A percentile compares a stretch with the other conserved stretches of the same genome.
Conservation (phyloP, 225 moss, liverwort and hornwort genomes). For the Physcomitrium patens region DNA sequence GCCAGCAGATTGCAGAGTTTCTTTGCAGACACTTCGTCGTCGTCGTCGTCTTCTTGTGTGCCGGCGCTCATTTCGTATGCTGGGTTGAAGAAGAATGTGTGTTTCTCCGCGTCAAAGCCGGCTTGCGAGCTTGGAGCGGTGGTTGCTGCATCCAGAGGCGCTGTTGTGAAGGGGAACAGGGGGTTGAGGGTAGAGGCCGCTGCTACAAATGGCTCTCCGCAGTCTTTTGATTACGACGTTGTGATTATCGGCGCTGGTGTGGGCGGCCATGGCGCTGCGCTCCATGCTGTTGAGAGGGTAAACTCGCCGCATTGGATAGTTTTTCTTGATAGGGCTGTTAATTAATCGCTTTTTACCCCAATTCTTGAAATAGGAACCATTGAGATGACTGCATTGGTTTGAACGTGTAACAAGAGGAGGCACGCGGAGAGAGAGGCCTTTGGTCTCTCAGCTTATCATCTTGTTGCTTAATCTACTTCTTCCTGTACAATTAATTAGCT, state of each 20-base stretch:
- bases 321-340: not conserved
- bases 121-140: slow-evolving; percentile 10
- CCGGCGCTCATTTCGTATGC: slow-evolving; percentile 40
- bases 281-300: slow-evolving; percentile 94
- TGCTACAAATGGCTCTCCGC: slow-evolving; percentile 60
- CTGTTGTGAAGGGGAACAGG: slow-evolving; percentile 21
- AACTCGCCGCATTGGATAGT: not conserved
- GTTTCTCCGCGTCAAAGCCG: not conserved
- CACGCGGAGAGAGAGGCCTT: no score
- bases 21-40: slow-evolving; percentile 16
- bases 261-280: slow-evolving; percentile 95
- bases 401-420: no score
- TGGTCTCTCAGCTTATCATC: no score
- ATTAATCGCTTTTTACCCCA: no score
- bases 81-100: slow-evolving; percentile 36
- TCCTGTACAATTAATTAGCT: not conserved
- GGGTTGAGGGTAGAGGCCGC: slow-evolving; percentile 59
- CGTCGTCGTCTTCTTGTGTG: slow-evolving; percentile 36
- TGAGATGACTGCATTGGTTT: no score
- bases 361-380: no score
- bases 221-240: slow-evolving; percentile 84
- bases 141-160: slow-evolving; percentile 22
- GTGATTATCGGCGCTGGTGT: slow-evolving; percentile 95
- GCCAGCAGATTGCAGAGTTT: slow-evolving; percentile 28
- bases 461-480: not conserved